These are phyloP conservation scores for Jatropha multifida DNA, from an alignment of 441 rosid genomes.

Conservation along the genomic window DNA sequence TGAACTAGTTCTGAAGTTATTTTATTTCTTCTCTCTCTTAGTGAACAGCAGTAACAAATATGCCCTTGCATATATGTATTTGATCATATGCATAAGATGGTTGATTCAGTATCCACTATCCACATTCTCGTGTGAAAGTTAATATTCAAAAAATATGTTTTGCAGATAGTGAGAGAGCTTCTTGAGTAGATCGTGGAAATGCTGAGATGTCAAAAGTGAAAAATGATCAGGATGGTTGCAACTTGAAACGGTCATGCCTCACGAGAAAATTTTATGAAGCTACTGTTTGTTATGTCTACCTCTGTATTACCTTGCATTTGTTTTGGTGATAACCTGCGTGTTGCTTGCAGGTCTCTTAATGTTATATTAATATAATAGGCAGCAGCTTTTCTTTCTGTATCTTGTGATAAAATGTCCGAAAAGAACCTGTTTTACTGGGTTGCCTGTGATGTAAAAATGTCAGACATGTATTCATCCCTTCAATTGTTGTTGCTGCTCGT, in stretches of 20 bases:
- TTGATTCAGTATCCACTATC: not conserved
- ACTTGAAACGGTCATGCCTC: not conserved
- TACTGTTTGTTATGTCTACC: slow-evolving; percentile 12
- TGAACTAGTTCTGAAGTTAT: not conserved
- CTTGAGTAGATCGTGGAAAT: slow-evolving; percentile 19
- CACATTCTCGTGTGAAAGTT: not conserved
- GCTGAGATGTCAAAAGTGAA: not conserved
- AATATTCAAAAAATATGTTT: not conserved
- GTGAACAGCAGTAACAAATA: not conserved
- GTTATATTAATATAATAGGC: slow-evolving; percentile 18
- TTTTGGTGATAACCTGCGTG: slow-evolving; percentile 2
- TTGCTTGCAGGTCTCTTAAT: slow-evolving; percentile 2
- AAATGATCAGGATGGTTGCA: slow-evolving; percentile 6
- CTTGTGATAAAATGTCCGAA: slow-evolving; percentile 7
- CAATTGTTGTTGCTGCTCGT: not conserved
- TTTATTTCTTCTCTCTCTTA: not conserved
- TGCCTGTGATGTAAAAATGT: not conserved
- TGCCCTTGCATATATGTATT: not conserved
- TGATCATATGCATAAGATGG: not conserved
- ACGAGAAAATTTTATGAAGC: slow-evolving; percentile 13
- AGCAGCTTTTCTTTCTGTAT: not conserved
- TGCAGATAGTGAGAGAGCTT: slow-evolving; percentile 30
- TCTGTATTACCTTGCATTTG: slow-evolving; percentile 6
- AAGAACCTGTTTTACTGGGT: slow-evolving; percentile 4
- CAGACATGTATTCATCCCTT: not conserved